Conservation (phyloP, 805 yeast species). For the Yamadazyma nakazawae region DNA sequence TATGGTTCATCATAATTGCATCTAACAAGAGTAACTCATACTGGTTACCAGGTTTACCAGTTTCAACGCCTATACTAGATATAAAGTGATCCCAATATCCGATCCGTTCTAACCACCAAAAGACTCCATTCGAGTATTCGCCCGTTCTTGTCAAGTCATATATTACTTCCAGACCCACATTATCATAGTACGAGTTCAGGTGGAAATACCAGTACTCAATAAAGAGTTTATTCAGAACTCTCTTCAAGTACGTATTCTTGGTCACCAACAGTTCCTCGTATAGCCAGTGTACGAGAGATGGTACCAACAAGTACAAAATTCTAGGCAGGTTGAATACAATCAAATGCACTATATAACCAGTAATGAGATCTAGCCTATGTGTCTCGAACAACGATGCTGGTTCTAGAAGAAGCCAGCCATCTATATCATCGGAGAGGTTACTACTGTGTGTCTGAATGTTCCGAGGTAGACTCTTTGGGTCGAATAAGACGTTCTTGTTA, state of each 20-base stretch:
- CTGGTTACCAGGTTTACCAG: slow-evolving; percentile 10
- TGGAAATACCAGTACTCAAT: slow-evolving; percentile 23
- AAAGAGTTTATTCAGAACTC: slow-evolving; percentile 18
- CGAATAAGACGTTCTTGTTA: slow-evolving; percentile 26
- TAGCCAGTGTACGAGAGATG: slow-evolving; percentile 38
- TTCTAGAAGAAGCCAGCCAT: slow-evolving; percentile 34
- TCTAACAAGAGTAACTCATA: slow-evolving; percentile 25
- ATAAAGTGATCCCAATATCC: slow-evolving; percentile 30
- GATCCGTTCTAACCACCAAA: slow-evolving; percentile 23
- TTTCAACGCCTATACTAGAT: slow-evolving; percentile 8
- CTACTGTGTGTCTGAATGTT: slow-evolving; percentile 20
- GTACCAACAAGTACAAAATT: slow-evolving; percentile 29
- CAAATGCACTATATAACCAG: slow-evolving; percentile 35
- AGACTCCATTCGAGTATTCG: slow-evolving; percentile 7
- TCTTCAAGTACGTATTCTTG: background rate
- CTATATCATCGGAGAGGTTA: slow-evolving; percentile 31
- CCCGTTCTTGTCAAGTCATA: slow-evolving; percentile 15
- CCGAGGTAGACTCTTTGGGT: slow-evolving; percentile 24
- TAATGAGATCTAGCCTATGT: slow-evolving; percentile 23
- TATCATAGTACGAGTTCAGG: slow-evolving; percentile 13
- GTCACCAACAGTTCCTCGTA: slow-evolving; percentile 20
- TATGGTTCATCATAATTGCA: slow-evolving; percentile 17
- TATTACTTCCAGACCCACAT: slow-evolving; percentile 12
- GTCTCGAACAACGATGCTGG: slow-evolving; percentile 21
- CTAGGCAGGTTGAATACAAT: slow-evolving; percentile 33